Evolutionary conservation across 129 eudicot species (phyloP).

Genomic region (Arctium minus): DNA sequence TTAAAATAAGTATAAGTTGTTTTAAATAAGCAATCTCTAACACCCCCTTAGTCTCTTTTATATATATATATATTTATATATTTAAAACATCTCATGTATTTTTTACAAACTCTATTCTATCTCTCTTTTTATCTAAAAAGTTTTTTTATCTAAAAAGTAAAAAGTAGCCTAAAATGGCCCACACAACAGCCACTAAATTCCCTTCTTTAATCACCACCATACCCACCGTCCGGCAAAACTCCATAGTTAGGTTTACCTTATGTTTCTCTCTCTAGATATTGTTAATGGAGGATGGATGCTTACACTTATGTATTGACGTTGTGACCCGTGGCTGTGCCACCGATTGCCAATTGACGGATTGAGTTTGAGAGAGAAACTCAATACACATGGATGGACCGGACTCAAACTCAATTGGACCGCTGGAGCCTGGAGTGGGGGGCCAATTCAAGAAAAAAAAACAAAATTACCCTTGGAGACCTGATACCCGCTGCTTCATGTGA

Average conservation of each 20-base stretch:
- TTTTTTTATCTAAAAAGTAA: slow-evolving; percentile 35
- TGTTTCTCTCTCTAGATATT: not conserved
- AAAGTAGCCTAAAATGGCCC: slow-evolving; percentile 69
- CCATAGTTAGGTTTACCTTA: not conserved
- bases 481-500: no score
- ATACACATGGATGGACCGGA: no score
- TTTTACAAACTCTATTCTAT: not conserved
- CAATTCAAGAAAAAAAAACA: no score
- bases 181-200: slow-evolving; percentile 66
- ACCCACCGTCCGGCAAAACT: slow-evolving; percentile 36
- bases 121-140: not conserved
- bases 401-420: no score
- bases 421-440: no score
- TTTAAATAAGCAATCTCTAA: no score
- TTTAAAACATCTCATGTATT: no score
- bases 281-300: not conserved
- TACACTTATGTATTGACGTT: not conserved
- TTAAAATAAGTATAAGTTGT: no score
- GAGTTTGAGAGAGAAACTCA: no score
- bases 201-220: slow-evolving; percentile 75
- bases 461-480: no score
- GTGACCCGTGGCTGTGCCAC: not conserved
- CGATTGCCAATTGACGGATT: not conserved
- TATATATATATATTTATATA: no score
- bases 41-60: no score